phyloP scores from a whole-genome alignment of 495 filamentous ascomycete genomes.

The Aspergillus biplanus region DNA sequence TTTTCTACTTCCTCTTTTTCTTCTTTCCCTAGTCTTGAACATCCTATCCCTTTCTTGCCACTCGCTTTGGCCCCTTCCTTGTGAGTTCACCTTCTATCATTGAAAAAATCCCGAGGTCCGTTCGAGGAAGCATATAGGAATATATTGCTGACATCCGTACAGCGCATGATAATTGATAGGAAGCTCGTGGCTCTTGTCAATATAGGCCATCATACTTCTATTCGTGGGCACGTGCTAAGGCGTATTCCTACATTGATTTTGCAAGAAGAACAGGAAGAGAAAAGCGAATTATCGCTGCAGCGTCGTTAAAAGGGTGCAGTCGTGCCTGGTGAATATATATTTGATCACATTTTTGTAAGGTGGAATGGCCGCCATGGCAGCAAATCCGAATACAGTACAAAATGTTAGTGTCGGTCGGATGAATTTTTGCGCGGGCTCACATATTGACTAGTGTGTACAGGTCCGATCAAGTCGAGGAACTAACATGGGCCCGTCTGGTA shows the following conservation, averaged over 20 bases:
- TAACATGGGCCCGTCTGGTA: conserved; percentile 46
- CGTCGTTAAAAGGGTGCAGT: background rate
- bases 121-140: background rate
- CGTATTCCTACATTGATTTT: background rate
- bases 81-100: conserved; percentile 11
- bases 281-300: background rate
- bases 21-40: conserved; percentile 7
- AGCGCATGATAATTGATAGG: conserved; percentile 10
- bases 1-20: background rate
- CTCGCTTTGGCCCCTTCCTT: conserved; percentile 11
- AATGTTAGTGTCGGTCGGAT: conserved; percentile 35
- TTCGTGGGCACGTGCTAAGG: background rate
- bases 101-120: too few relatives aligned
- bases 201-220: conserved; percentile 1
- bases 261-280: background rate
- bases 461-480: conserved; percentile 41
- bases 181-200: conserved; percentile 17
- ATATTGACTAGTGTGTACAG: conserved; percentile 24
- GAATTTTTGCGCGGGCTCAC: background rate
- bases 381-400: conserved; percentile 44
- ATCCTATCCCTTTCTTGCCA: conserved; percentile 13
- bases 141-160: conserved; percentile 20
- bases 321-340: conserved; percentile 35
- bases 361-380: conserved; percentile 48
- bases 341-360: conserved; percentile 19